phyloP scores from a whole-genome alignment of 2,329 filamentous ascomycete species.

The Phyllosticta citrichinensis region DNA sequence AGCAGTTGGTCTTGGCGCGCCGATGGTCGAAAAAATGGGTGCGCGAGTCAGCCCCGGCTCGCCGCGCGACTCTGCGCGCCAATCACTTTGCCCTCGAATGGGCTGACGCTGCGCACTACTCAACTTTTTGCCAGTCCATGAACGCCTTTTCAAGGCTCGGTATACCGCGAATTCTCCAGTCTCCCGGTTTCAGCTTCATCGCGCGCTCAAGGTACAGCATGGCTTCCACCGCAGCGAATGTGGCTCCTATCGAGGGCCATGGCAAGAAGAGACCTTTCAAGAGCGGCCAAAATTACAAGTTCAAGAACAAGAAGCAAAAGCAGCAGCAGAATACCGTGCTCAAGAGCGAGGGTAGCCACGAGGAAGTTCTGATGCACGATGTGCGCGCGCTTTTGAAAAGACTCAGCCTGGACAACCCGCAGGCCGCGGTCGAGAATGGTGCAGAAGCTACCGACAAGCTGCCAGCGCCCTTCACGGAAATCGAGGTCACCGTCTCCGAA shows the following conservation, averaged over 20 bases:
- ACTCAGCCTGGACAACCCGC: slow-evolving; percentile 15
- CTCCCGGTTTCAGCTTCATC: neutral
- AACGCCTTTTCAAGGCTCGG: slow-evolving; percentile 1
- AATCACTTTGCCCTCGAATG: neutral
- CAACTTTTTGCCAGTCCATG: neutral
- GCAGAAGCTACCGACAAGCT: slow-evolving; percentile 1
- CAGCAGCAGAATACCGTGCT: slow-evolving; percentile 25
- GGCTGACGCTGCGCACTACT: neutral
- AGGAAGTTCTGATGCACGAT: slow-evolving; percentile 39
- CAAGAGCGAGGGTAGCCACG: slow-evolving; percentile 36
- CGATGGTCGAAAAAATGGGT: neutral
- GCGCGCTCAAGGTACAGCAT: slow-evolving; percentile 17
- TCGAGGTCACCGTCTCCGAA: slow-evolving; percentile 70
- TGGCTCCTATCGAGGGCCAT: slow-evolving; percentile 22
- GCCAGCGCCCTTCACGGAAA: slow-evolving; percentile 18
- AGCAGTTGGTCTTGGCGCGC: neutral
- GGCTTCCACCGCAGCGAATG: slow-evolving; percentile 23
- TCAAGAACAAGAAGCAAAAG: slow-evolving; percentile 35
- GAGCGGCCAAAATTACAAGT: slow-evolving; percentile 26
- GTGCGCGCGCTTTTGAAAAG: slow-evolving; percentile 33
- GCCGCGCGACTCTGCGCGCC: neutral
- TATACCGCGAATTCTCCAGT: neutral
- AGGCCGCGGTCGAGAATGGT: slow-evolving; percentile 8
- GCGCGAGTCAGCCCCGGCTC: neutral
- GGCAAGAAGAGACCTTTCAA: slow-evolving; percentile 25